Evolutionary conservation across 129 eudicot species (phyloP).

Genomic region (sunflower (Helianthus annuus)): HanXRQr2.0-SUNRISE NC_035449.2:37419237-37419736

Average conservation of each 20-base stretch:
- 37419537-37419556: background rate
- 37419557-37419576: background rate
- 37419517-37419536: background rate
- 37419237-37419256: conserved; percentile 1
- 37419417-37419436: conserved; percentile 98
- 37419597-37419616: no score
- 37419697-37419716: no score
- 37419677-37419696: no score
- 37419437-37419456: conserved; percentile 64
- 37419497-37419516: background rate
- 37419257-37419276: background rate
- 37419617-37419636: no score
- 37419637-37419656: no score
- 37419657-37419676: no score
- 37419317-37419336: background rate
- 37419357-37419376: conserved; percentile 88
- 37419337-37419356: conserved; percentile 3
- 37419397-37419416: conserved; percentile 68
- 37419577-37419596: no score
- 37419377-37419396: conserved; percentile 70
- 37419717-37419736: no score
- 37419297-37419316: conserved; percentile 4
- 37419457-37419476: conserved; percentile 33
- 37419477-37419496: conserved; percentile 14
- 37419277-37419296: conserved; percentile 15